These are phyloP conservation scores for Pelargonium citronellum DNA, from an alignment of 441 rosid species.

Conservation along the genomic window DNA sequence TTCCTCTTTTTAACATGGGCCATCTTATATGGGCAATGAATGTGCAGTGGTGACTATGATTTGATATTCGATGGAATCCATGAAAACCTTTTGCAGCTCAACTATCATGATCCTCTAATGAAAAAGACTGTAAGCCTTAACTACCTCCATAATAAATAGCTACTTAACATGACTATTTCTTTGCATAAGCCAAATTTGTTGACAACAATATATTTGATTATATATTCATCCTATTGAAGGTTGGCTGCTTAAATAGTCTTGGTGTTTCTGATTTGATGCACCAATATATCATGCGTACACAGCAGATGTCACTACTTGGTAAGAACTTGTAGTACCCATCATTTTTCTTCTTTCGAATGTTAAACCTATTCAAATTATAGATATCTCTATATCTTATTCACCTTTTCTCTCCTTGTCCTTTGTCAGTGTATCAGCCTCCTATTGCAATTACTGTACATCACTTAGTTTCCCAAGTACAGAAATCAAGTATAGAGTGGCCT, in stretches of 20 bases:
- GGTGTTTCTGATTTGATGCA: slow-evolving; percentile 73
- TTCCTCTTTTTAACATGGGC: slow-evolving; percentile 11
- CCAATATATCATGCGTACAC: slow-evolving; percentile 66
- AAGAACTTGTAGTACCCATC: slow-evolving; percentile 18
- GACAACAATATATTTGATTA: slow-evolving; percentile 18
- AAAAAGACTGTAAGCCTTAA: slow-evolving; percentile 75
- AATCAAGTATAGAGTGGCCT: slow-evolving; percentile 89
- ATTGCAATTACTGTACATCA: slow-evolving; percentile 61
- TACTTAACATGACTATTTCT: slow-evolving; percentile 17
- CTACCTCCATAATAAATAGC: slow-evolving; percentile 18
- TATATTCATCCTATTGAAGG: slow-evolving; percentile 39
- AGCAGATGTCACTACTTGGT: slow-evolving; percentile 73
- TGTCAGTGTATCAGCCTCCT: slow-evolving; percentile 68
- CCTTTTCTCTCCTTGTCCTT: slow-evolving; percentile 14
- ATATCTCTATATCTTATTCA: slow-evolving; percentile 12
- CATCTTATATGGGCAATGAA: slow-evolving; percentile 28
- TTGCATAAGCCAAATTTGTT: slow-evolving; percentile 20
- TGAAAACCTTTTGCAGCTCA: slow-evolving; percentile 82
- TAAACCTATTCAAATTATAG: slow-evolving; percentile 11
- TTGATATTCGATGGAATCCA: slow-evolving; percentile 77
- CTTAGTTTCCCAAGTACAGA: slow-evolving; percentile 75
- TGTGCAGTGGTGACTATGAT: slow-evolving; percentile 91
- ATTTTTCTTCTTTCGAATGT: slow-evolving; percentile 15
- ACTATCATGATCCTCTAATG: slow-evolving; percentile 93
- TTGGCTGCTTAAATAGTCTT: slow-evolving; percentile 65